Percentiles rank a stretch among this genome's conserved stretches.
phyloP scores from a whole-genome alignment of 1,139 yeast species.

The Protomyces inundatus region DNA sequence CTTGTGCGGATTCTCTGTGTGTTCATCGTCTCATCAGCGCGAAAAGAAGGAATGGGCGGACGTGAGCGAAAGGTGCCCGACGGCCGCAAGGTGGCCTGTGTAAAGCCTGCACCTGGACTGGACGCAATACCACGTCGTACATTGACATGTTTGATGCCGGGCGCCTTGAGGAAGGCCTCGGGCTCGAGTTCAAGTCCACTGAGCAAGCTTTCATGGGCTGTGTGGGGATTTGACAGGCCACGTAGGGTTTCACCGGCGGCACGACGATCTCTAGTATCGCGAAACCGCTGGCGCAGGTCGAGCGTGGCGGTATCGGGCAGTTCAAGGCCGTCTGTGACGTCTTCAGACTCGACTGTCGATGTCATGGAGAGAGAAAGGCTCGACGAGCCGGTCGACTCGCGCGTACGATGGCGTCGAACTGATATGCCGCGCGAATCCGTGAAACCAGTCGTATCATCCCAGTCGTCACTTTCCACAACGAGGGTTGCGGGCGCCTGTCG shows the following conservation, averaged over 20 bases:
- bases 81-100: not conserved
- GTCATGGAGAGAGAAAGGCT: conserved; percentile 21
- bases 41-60: not conserved
- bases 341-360: conserved; percentile 31
- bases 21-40: not conserved
- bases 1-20: not conserved
- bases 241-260: conserved; percentile 7
- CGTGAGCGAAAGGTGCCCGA: not conserved
- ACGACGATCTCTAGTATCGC: conserved; percentile 6
- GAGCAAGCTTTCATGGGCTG: conserved; percentile 30
- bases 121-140: not conserved
- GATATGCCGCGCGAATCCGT: not conserved
- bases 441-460: conserved; percentile 17
- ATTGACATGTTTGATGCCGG: not conserved
- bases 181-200: conserved; percentile 32
- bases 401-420: not conserved
- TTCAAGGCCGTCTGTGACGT: conserved; percentile 31
- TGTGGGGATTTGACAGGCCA: not conserved
- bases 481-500: not conserved
- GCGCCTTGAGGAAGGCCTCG: not conserved
- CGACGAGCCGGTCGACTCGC: conserved; percentile 25
- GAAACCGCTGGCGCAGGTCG: conserved; percentile 27
- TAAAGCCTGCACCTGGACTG: not conserved
- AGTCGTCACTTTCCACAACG: conserved; percentile 25
- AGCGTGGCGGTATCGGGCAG: conserved; percentile 30